Conservation (phyloP, 768 basidiomycete genomes). For the Mycena pura region DNA sequence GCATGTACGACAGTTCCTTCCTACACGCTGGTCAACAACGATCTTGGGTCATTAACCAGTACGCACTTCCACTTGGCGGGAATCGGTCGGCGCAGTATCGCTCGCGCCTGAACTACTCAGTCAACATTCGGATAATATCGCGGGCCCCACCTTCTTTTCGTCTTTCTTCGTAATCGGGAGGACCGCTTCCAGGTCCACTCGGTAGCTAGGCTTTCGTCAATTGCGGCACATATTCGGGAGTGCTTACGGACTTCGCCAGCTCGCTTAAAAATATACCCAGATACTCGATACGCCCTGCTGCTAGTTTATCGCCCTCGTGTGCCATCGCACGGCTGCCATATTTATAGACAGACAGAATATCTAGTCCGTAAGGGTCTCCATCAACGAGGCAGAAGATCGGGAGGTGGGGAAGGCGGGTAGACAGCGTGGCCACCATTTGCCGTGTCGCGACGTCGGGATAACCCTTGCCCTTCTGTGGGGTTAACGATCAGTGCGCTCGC, state of each 20-base stretch:
- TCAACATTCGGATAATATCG: background rate
- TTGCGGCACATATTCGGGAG: no score
- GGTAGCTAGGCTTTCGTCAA: conserved; percentile 57
- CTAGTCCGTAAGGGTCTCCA: conserved; percentile 89
- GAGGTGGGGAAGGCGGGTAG: conserved; percentile 66
- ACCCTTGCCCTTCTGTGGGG: conserved; percentile 80
- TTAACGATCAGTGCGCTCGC: background rate
- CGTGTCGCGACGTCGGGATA: conserved; percentile 95
- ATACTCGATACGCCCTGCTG: conserved; percentile 76
- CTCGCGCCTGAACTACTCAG: conserved; percentile 54
- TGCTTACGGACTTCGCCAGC: conserved; percentile 63
- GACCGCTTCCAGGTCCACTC: conserved; percentile 63
- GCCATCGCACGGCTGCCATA: conserved; percentile 75
- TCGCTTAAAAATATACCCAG: conserved; percentile 80
- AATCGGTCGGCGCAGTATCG: conserved; percentile 64
- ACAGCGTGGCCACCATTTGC: conserved; percentile 77
- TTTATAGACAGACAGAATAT: conserved; percentile 89
- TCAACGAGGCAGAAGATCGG: conserved; percentile 86
- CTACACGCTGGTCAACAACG: conserved; percentile 45
- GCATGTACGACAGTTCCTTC: conserved; percentile 80
- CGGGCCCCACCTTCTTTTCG: conserved; percentile 75
- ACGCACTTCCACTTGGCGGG: conserved; percentile 73
- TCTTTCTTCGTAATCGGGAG: conserved; percentile 76
- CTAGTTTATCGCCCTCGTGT: conserved; percentile 75
- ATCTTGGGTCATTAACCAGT: conserved; percentile 1